Base-by-base conservation (phyloP, 371 early-diverging fungal genomes). In the Lichtheimia hyalospora region DNA sequence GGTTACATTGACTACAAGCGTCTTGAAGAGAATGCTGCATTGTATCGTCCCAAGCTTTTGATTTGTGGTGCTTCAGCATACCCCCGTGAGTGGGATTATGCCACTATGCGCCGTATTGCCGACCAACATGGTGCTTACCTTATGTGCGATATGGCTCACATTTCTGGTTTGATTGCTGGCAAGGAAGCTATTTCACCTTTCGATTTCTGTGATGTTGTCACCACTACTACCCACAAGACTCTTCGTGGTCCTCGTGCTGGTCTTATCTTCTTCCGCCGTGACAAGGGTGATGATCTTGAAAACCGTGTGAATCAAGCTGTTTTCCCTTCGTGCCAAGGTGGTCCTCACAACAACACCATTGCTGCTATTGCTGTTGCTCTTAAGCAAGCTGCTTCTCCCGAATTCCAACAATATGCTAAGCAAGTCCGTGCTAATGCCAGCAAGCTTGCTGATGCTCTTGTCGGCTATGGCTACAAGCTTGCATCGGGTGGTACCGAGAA, bases 331-430 rank as follows among this genome's bases (percentile, higher is more conserved):
- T 88, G 86, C 80, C 99, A 99, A 82, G 99, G 99, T 64, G 99
- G 99, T 39, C 99, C 99, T 18, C 99, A 99, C 91, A 99, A 99
- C 90, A 96, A 99, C 88, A 98, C 99, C 56, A 99, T 99, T 76
- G 96, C 98, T 42, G 99, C 93, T 25, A 80, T 99, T 16, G 97
- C 99, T 41, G 99, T 99, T 51, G 96, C 99, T 2, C 82, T 99
- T 54, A 94, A 97, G 85, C 97, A 98, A 83, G 97, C 92, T 20
- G 87, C 85, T 44, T 77, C 89, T 27, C 94, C 95, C 57, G 95
- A 95, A 77, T 99, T 97, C 85, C 90, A 91, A 70, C 79, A 87
- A 67, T 99, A 99, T 71, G 91, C 93, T 66, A 81, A 86, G 71
- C 96, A 97, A 79, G 99, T 99, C 52, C 75, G 92, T 57, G 85